These are phyloP conservation scores for Ceratobasidium sp. DNA, from an alignment of 1,284 basidiomycete genomes.

Conservation along the genomic window DNA sequence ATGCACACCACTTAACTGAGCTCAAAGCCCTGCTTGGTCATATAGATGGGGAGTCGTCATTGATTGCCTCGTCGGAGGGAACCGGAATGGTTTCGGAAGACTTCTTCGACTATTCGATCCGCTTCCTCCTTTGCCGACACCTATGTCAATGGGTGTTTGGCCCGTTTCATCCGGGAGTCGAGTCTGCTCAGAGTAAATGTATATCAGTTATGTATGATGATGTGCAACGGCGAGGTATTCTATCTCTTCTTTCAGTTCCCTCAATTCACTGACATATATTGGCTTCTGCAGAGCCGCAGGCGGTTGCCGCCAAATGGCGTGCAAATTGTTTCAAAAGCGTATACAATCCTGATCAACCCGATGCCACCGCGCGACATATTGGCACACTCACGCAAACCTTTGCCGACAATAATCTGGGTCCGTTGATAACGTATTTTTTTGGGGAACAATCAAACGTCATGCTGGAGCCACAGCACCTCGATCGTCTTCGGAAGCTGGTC, in stretches of 20 bases:
- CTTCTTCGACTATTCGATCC: conserved; percentile 42
- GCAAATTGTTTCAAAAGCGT: conserved; percentile 25
- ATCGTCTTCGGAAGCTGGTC: not conserved
- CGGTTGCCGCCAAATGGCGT: conserved; percentile 26
- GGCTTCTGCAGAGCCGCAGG: conserved; percentile 12
- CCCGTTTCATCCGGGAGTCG: conserved; percentile 38
- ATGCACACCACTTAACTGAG: conserved; percentile 15
- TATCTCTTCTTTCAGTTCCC: not conserved
- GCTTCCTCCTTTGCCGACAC: conserved; percentile 20
- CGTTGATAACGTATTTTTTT: conserved; percentile 11
- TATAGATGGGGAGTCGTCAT: conserved; percentile 15
- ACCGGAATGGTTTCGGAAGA: conserved; percentile 34
- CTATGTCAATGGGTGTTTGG: conserved; percentile 23
- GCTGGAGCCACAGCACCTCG: not conserved
- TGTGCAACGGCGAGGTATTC: conserved; percentile 28
- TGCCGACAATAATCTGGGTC: not conserved
- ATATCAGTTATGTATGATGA: conserved; percentile 11
- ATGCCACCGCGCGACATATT: not conserved
- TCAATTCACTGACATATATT: not conserved
- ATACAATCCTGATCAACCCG: not conserved
- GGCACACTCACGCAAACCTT: not conserved
- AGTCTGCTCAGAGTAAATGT: not conserved
- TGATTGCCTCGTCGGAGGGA: conserved; percentile 13
- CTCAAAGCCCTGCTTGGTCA: conserved; percentile 16
- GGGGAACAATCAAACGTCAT: not conserved